Evolutionary conservation across 257 asterid species (phyloP).

Genomic region (Osmanthus fragrans): DNA sequence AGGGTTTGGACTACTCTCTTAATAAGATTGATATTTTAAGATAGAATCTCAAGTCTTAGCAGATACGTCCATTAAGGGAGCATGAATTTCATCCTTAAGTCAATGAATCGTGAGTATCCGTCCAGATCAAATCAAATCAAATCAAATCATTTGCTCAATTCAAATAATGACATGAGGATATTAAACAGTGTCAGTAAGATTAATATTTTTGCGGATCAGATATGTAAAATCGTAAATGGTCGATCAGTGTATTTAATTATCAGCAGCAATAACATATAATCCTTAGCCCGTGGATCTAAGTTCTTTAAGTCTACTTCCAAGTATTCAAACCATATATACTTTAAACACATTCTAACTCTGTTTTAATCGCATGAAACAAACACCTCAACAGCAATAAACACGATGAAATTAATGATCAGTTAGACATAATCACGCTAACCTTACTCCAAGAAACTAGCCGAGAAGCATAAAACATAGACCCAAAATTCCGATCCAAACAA

Average conservation of each 20-base stretch:
- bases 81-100: background rate
- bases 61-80: background rate
- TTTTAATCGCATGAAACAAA: background rate
- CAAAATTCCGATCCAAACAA: slow-evolving; percentile 16
- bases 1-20: too few relatives aligned
- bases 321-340: background rate
- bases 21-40: too few relatives aligned
- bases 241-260: background rate
- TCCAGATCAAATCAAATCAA: background rate
- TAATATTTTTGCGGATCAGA: background rate
- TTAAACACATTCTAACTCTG: background rate
- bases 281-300: slow-evolving; percentile 1
- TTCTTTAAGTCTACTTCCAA: background rate
- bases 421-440: background rate
- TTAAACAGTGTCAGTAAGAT: background rate
- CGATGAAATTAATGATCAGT: background rate
- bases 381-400: background rate
- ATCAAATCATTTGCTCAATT: background rate
- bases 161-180: background rate
- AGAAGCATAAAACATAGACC: background rate
- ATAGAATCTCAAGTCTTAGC: too few relatives aligned
- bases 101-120: background rate
- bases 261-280: background rate
- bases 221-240: background rate
- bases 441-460: background rate